These are phyloP conservation scores for Lichenothelia convexa DNA, from an alignment of 495 filamentous ascomycete genomes.

Conservation along the genomic window DNA sequence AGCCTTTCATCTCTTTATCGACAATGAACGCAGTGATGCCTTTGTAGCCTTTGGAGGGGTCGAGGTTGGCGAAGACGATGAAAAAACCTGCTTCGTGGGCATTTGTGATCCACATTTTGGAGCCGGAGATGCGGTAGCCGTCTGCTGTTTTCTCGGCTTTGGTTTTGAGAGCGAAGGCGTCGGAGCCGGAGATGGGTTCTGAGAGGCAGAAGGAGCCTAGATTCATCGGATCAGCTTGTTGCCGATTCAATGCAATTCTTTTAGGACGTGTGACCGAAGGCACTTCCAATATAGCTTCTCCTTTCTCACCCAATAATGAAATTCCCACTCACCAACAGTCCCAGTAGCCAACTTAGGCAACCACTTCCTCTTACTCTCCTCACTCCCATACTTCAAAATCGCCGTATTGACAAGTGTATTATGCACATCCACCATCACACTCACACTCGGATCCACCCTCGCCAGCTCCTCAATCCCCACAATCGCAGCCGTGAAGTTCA, in stretches of 20 bases:
- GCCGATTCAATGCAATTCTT: too few relatives aligned
- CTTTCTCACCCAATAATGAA: too few relatives aligned
- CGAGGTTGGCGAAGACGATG: constrained; percentile 92
- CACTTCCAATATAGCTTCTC: too few relatives aligned
- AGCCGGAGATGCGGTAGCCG: constrained; percentile 72
- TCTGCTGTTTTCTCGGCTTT: constrained; percentile 58
- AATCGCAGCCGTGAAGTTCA: constrained; percentile 96
- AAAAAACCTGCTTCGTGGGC: constrained; percentile 84
- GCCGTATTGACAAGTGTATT: constrained; percentile 96
- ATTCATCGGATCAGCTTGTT: too few relatives aligned
- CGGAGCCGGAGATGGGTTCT: constrained; percentile 81
- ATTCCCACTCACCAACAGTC: constrained; percentile 43
- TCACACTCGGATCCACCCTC: constrained; percentile 83
- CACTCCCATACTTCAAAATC: constrained; percentile 67
- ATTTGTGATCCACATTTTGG: constrained; percentile 99
- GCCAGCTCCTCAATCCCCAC: constrained; percentile 95
- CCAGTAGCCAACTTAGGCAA: constrained; percentile 73
- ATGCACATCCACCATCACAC: constrained; percentile 86
- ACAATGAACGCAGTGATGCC: constrained; percentile 94
- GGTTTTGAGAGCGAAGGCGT: constrained; percentile 89
- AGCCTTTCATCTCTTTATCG: constrained; percentile 75
- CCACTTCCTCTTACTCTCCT: constrained; percentile 60
- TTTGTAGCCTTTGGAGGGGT: constrained; percentile 75
- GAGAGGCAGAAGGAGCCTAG: constrained; percentile 85
- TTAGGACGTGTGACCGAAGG: too few relatives aligned